Conservation (phyloP, 2,329 filamentous ascomycete genomes). For the Xylaria sp. region DNA sequence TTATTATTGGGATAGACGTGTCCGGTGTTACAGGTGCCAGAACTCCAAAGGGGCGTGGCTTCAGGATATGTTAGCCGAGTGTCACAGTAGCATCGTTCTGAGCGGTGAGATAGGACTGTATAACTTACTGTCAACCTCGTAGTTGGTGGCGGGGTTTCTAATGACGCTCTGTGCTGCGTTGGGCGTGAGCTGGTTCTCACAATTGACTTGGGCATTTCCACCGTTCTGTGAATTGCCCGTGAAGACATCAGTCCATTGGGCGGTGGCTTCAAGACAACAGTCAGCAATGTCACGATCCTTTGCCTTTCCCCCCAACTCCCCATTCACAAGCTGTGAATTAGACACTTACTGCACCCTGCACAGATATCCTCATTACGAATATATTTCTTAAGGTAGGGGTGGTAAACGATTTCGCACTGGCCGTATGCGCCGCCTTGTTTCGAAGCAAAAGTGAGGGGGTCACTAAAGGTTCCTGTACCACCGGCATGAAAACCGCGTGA, state of each 20-base stretch:
- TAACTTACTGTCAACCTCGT: conserved; percentile 50
- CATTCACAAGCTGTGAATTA: neutral
- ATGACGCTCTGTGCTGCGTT: conserved; percentile 46
- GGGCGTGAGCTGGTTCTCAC: conserved; percentile 52
- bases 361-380: conserved; percentile 48
- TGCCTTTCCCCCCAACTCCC: conserved; percentile 10
- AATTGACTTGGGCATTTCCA: conserved; percentile 50
- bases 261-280: conserved; percentile 18
- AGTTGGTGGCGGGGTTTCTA: conserved; percentile 45
- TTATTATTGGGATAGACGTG: conserved; percentile 39
- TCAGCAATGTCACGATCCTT: conserved; percentile 14
- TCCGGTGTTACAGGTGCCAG: conserved; percentile 42
- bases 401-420: conserved; percentile 57
- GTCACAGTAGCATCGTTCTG: neutral
- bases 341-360: conserved; percentile 41
- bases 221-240: conserved; percentile 50
- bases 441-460: conserved; percentile 57
- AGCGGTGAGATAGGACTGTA: neutral
- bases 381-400: conserved; percentile 58
- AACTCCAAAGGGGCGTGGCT: conserved; percentile 42
- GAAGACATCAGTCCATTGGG: conserved; percentile 53
- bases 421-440: conserved; percentile 52
- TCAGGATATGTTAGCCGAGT: conserved; percentile 18
- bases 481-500: conserved; percentile 51
- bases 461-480: conserved; percentile 54